These are phyloP conservation scores for Coemansia sp. DNA, from an alignment of 371 early-diverging fungal species.

Conservation along the genomic window DNA sequence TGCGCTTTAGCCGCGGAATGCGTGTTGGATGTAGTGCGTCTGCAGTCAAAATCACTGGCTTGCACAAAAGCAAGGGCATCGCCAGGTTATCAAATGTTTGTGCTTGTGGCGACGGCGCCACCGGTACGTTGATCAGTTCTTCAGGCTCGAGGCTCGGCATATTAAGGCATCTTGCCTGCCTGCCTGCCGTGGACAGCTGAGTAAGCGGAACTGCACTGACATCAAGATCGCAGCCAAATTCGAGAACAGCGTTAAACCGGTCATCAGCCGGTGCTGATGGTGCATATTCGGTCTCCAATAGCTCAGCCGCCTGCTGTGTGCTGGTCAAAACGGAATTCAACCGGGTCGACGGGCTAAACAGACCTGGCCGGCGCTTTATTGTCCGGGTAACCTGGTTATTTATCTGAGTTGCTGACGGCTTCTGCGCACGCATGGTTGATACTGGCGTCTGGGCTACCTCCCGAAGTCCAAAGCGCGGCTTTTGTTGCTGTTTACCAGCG, in stretches of 20 bases:
- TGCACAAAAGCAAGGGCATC: slow-evolving; percentile 12
- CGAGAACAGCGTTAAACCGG: slow-evolving; percentile 25
- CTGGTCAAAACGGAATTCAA: background rate
- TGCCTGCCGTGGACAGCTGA: slow-evolving; percentile 16
- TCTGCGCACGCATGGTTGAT: background rate
- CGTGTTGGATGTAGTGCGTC: slow-evolving; percentile 36
- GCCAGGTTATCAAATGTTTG: slow-evolving; percentile 1
- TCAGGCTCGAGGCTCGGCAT: slow-evolving; percentile 25
- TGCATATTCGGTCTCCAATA: slow-evolving; percentile 47
- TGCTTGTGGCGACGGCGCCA: background rate
- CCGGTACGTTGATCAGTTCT: slow-evolving; percentile 17
- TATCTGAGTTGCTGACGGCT: background rate
- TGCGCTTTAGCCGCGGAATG: slow-evolving; percentile 48
- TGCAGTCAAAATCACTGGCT: slow-evolving; percentile 19
- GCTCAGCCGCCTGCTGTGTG: background rate
- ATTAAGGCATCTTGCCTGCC: slow-evolving; percentile 17
- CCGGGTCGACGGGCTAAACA: slow-evolving; percentile 16
- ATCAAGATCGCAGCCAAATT: slow-evolving; percentile 47
- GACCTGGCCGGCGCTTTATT: slow-evolving; percentile 25
- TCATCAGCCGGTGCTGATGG: slow-evolving; percentile 17
- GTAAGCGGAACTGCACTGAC: slow-evolving; percentile 32
- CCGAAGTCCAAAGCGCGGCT: slow-evolving; percentile 18
- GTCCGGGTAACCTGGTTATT: slow-evolving; percentile 28
- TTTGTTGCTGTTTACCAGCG: slow-evolving; percentile 12
- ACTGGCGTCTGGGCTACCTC: slow-evolving; percentile 27